These are phyloP conservation scores for Austroboletus rostrupii DNA, from an alignment of 1,284 basidiomycete genomes.

Conservation along the genomic window DNA sequence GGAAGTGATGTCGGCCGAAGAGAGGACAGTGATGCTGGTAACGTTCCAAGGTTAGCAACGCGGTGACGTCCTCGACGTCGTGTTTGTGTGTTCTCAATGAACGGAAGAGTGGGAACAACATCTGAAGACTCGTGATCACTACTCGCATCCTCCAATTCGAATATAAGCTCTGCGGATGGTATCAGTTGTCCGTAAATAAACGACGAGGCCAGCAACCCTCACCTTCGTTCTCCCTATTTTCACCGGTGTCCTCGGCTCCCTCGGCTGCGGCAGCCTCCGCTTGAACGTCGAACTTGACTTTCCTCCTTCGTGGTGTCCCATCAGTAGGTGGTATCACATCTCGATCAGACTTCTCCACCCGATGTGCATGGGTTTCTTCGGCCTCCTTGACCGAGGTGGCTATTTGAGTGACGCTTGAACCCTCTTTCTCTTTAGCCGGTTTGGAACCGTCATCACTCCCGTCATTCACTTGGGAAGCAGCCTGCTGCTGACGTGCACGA, in stretches of 20 bases:
- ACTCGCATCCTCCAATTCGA: slow-evolving; percentile 57
- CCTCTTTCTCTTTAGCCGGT: slow-evolving; percentile 7
- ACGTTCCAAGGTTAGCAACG: slow-evolving; percentile 33
- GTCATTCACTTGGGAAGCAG: slow-evolving; percentile 13
- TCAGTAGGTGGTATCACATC: slow-evolving; percentile 17
- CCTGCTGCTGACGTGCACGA: slow-evolving; percentile 26
- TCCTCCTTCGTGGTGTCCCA: slow-evolving; percentile 46
- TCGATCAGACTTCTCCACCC: slow-evolving; percentile 12
- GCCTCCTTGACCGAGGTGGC: slow-evolving; percentile 8
- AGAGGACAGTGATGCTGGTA: slow-evolving; percentile 55
- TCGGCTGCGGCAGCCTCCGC: slow-evolving; percentile 50
- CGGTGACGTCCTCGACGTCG: slow-evolving; percentile 32
- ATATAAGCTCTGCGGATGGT: slow-evolving; percentile 53
- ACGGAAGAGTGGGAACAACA: slow-evolving; percentile 36
- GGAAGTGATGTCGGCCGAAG: slow-evolving; percentile 67
- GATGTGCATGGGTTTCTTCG: slow-evolving; percentile 8
- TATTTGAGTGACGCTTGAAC: slow-evolving; percentile 14
- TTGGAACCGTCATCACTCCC: slow-evolving; percentile 16
- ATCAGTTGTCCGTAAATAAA: slow-evolving; percentile 10
- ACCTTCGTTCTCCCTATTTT: slow-evolving; percentile 36
- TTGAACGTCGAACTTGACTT: slow-evolving; percentile 71
- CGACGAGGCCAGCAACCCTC: slow-evolving; percentile 6
- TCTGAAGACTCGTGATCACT: slow-evolving; percentile 31
- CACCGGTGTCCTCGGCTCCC: slow-evolving; percentile 33
- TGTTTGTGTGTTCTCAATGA: slow-evolving; percentile 41